These are phyloP conservation scores for Beauveria australis DNA, from an alignment of 2,329 filamentous ascomycete species.

Conservation along the genomic window DNA sequence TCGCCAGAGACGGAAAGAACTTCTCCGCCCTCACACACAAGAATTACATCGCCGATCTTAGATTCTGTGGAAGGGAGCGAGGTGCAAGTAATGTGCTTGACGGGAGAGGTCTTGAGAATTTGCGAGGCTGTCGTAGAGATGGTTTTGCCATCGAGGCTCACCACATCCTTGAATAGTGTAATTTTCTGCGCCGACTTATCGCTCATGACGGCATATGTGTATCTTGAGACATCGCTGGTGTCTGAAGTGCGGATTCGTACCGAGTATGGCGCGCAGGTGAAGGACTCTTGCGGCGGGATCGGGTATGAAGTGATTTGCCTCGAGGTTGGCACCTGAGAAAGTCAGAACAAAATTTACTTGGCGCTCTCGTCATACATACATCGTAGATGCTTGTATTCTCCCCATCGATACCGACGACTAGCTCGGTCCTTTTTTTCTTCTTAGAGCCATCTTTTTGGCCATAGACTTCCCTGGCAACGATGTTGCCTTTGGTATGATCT, in stretches of 20 bases:
- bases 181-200: conserved; percentile 41
- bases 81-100: conserved; percentile 27
- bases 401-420: conserved; percentile 56
- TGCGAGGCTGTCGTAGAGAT: conserved; percentile 41
- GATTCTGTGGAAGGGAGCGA: conserved; percentile 20
- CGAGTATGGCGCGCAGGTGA: conserved; percentile 55
- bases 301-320: conserved; percentile 59
- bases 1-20: conserved; percentile 54
- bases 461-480: conserved; percentile 53
- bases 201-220: conserved; percentile 53
- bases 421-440: conserved; percentile 55
- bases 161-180: conserved; percentile 51
- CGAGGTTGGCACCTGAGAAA: conserved; percentile 47
- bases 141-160: conserved; percentile 42
- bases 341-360: background rate
- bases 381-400: conserved; percentile 60
- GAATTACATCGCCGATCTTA: conserved; percentile 36
- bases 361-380: conserved; percentile 30
- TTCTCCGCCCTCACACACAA: conserved; percentile 52
- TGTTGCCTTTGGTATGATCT: conserved; percentile 41
- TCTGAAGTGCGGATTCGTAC: conserved; percentile 42
- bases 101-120: conserved; percentile 30
- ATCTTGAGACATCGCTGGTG: conserved; percentile 42
- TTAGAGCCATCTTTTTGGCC: conserved; percentile 49
- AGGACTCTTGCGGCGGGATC: conserved; percentile 55